These are phyloP conservation scores for Yamadazyma friedrichii DNA, from an alignment of 1,139 yeast species.

Conservation along the genomic window DNA sequence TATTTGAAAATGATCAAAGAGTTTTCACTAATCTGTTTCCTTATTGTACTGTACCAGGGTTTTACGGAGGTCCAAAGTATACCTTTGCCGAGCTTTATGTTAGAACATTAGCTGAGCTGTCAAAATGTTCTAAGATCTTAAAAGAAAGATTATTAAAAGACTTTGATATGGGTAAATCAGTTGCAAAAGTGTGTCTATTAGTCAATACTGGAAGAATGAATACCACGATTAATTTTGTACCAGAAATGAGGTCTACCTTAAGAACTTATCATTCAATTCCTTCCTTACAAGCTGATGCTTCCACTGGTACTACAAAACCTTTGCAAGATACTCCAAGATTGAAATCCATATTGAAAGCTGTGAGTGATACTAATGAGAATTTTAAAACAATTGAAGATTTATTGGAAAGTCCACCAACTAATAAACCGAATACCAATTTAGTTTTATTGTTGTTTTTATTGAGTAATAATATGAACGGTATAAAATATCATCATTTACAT, in stretches of 20 bases:
- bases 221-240: slow-evolving; percentile 91
- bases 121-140: slow-evolving; percentile 79
- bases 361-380: slow-evolving; percentile 49
- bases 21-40: slow-evolving; percentile 67
- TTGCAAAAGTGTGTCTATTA: slow-evolving; percentile 78
- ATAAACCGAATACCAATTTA: slow-evolving; percentile 53
- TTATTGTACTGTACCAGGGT: slow-evolving; percentile 31
- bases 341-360: slow-evolving; percentile 84
- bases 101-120: slow-evolving; percentile 77
- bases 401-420: slow-evolving; percentile 27
- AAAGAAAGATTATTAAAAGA: slow-evolving; percentile 72
- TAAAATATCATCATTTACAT: slow-evolving; percentile 30
- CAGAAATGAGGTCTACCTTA: slow-evolving; percentile 94
- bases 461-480: slow-evolving; percentile 59
- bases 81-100: slow-evolving; percentile 87
- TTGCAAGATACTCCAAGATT: slow-evolving; percentile 93
- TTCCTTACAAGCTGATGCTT: slow-evolving; percentile 70
- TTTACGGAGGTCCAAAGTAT: slow-evolving; percentile 46
- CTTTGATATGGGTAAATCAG: slow-evolving; percentile 63
- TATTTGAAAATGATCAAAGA: slow-evolving; percentile 61
- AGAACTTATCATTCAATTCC: slow-evolving; percentile 95
- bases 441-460: slow-evolving; percentile 74
- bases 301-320: slow-evolving; percentile 57
- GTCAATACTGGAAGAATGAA: slow-evolving; percentile 94
- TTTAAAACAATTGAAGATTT: slow-evolving; percentile 49